Percentiles rank a stretch among this genome's conserved stretches.
These are phyloP conservation scores for Articulospora tetracladia DNA, from an alignment of 495 filamentous ascomycete species.

Conservation along the genomic window DNA sequence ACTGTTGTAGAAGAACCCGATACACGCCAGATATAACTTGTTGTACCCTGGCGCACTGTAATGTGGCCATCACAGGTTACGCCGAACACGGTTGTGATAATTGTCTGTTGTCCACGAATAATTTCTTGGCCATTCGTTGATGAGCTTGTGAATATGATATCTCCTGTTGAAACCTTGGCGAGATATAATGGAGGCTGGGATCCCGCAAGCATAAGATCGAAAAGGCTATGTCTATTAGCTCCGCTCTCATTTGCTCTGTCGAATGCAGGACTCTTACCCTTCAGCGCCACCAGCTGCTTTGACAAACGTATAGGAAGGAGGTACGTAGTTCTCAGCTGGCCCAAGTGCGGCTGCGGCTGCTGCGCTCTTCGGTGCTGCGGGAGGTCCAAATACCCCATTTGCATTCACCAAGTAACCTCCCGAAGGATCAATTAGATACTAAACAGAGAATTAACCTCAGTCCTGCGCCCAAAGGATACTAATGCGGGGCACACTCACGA, in stretches of 20 bases:
- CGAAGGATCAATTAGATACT: background rate
- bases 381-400: background rate
- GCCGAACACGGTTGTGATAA: background rate
- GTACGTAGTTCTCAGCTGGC: background rate
- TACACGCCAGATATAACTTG: background rate
- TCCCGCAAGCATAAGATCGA: background rate
- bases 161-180: background rate
- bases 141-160: background rate
- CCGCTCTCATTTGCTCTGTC: background rate
- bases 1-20: background rate
- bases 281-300: background rate
- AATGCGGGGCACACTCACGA: background rate
- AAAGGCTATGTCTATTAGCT: background rate
- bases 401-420: background rate
- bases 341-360: background rate
- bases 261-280: background rate
- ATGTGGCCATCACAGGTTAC: background rate
- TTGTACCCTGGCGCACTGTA: background rate
- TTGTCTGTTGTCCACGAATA: background rate
- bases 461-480: background rate
- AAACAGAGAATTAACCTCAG: too few species aligned
- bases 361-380: background rate
- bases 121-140: background rate
- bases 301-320: background rate
- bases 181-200: background rate